phyloP scores from a whole-genome alignment of 352 stramenopile genomes.

The Pythium myriotylum region DNA sequence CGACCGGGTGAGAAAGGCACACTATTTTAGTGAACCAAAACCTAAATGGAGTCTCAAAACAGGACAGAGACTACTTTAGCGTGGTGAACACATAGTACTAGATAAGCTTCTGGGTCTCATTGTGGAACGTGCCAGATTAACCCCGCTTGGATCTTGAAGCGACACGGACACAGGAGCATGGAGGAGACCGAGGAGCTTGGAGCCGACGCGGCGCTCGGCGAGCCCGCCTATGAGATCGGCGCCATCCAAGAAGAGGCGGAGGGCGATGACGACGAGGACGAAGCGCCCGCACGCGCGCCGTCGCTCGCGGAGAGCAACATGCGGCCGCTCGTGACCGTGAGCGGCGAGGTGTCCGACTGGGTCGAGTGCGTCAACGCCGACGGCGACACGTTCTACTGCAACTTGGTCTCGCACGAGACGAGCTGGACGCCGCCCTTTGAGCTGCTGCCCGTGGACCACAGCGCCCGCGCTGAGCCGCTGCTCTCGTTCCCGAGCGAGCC shows the following conservation, averaged over 20 bases:
- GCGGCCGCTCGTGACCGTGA: conserved; percentile 17
- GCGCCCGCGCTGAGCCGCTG: neutral
- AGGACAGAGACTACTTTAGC: neutral
- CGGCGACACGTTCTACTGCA: conserved; percentile 50
- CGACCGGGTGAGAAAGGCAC: neutral
- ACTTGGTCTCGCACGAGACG: conserved; percentile 46
- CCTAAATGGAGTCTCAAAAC: neutral
- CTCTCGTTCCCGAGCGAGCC: conserved; percentile 1
- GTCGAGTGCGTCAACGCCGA: conserved; percentile 40
- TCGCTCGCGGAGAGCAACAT: conserved; percentile 1
- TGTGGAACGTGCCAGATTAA: neutral
- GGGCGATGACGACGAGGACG: neutral
- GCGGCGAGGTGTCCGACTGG: conserved; percentile 35
- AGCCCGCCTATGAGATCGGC: conserved; percentile 15
- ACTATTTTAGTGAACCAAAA: neutral
- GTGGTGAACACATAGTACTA: conserved; percentile 3
- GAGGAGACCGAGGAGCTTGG: neutral
- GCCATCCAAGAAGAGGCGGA: conserved; percentile 21
- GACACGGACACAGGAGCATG: neutral
- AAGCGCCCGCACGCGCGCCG: neutral
- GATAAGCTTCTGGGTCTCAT: neutral
- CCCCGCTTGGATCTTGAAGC: neutral
- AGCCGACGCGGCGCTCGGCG: neutral
- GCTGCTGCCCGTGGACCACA: neutral
- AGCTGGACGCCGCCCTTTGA: conserved; percentile 38